A percentile compares a stretch with the other conserved stretches of the same genome.
phyloP scores from a whole-genome alignment of 257 asterid species.

The Cruciata laevipes region DNA sequence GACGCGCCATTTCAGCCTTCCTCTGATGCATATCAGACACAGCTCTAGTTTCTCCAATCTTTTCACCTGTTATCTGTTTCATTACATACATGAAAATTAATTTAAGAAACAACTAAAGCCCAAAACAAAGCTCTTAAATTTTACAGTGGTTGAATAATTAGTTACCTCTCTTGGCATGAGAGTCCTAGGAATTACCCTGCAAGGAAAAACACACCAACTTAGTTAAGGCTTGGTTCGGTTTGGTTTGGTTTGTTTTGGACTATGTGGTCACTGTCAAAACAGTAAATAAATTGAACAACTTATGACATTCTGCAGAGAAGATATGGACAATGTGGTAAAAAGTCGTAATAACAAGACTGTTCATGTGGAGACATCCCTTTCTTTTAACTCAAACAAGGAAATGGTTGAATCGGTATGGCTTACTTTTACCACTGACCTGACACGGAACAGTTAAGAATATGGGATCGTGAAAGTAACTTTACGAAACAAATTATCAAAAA shows the following conservation, averaged over 20 bases:
- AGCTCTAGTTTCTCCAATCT: conserved; percentile 75
- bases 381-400: conserved; percentile 2
- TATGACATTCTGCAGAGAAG: not conserved
- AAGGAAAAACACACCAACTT: conserved; percentile 5
- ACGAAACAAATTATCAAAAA: not conserved
- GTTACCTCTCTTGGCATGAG: conserved; percentile 92
- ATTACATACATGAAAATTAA: not conserved
- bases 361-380: conserved; percentile 4
- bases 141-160: not conserved
- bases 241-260: no score
- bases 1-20: conserved; percentile 96
- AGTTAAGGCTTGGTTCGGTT: not conserved
- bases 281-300: not conserved
- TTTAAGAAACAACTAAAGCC: no score
- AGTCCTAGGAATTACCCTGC: conserved; percentile 88
- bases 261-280: not conserved
- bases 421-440: conserved; percentile 8
- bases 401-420: conserved; percentile 11
- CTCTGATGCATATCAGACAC: conserved; percentile 93
- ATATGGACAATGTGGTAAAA: not conserved
- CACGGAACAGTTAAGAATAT: conserved; percentile 14
- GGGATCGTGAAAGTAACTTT: conserved; percentile 13
- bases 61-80: conserved; percentile 62
- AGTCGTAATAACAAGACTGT: conserved; percentile 1
- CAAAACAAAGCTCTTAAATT: not conserved